These are phyloP conservation scores for Podaxis sp. DNA, from an alignment of 768 basidiomycete species.

Conservation along the genomic window DNA sequence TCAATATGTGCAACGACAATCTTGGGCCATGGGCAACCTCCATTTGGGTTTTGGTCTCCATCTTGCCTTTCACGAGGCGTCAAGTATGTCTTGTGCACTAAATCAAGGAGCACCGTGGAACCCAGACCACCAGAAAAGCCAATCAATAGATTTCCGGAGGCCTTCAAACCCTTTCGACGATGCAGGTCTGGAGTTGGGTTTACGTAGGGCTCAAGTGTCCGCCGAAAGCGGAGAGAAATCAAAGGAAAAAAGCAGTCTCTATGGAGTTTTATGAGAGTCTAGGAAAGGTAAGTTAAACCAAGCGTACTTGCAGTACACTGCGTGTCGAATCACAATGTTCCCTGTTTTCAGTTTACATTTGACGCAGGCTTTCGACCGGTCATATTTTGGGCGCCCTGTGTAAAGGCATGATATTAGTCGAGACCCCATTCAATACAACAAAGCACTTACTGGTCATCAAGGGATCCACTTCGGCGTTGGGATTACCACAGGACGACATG, in stretches of 20 bases:
- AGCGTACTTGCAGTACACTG: constrained; percentile 81
- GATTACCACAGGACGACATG: constrained; percentile 61
- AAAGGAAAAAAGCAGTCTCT: constrained; percentile 63
- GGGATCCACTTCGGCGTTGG: constrained; percentile 54
- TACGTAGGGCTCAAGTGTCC: constrained; percentile 61
- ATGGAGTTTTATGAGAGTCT: background rate
- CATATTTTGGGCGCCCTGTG: constrained; percentile 65
- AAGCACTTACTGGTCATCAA: constrained; percentile 64
- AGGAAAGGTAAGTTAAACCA: constrained; percentile 2
- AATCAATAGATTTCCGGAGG: constrained; percentile 65
- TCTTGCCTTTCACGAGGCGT: constrained; percentile 22
- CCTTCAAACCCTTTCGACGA: constrained; percentile 58
- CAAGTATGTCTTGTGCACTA: constrained; percentile 63
- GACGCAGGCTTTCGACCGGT: constrained; percentile 66
- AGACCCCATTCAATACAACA: background rate
- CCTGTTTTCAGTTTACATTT: constrained; percentile 69
- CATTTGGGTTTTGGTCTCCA: constrained; percentile 60
- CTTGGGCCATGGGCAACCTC: constrained; percentile 38
- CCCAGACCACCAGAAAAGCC: constrained; percentile 81
- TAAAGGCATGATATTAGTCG: background rate
- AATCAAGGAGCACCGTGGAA: constrained; percentile 70
- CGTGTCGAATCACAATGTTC: constrained; percentile 73
- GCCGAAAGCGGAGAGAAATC: constrained; percentile 62
- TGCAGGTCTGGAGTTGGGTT: constrained; percentile 31
- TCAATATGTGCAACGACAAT: constrained; percentile 49